Percentiles rank a stretch among this genome's conserved stretches.
phyloP scores from a whole-genome alignment of 768 basidiomycete genomes.

The Cyathus striatus region DNA sequence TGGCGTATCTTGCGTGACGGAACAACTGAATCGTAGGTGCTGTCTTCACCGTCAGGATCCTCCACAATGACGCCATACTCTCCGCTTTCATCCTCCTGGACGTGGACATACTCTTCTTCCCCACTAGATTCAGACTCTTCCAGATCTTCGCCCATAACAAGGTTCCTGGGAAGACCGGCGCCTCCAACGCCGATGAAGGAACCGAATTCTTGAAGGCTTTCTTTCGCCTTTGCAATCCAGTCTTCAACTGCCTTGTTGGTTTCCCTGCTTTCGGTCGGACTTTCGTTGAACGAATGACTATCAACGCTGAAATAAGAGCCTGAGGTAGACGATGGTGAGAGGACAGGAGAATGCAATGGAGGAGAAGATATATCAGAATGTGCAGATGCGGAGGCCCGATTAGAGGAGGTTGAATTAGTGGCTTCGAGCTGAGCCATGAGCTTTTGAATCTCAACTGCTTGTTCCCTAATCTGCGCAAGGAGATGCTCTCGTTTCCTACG shows the following conservation, averaged over 20 bases:
- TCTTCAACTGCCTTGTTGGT: conserved; percentile 57
- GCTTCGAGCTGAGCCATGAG: conserved; percentile 66
- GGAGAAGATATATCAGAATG: conserved; percentile 16
- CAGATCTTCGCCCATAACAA: conserved; percentile 42
- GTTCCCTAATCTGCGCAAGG: conserved; percentile 70
- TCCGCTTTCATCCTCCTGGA: conserved; percentile 21
- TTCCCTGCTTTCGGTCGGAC: conserved; percentile 8
- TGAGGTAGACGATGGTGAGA: conserved; percentile 27
- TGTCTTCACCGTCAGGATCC: conserved; percentile 34
- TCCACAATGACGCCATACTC: conserved; percentile 39
- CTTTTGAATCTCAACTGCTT: conserved; percentile 66
- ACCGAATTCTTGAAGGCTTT: conserved; percentile 64
- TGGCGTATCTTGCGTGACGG: conserved; percentile 19
- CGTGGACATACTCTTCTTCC: conserved; percentile 32
- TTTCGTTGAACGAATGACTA: conserved; percentile 12
- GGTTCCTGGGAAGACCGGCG: conserved; percentile 45
- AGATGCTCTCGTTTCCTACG: conserved; percentile 74
- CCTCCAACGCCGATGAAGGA: conserved; percentile 61
- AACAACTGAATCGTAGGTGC: conserved; percentile 10
- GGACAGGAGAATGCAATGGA: conserved; percentile 30
- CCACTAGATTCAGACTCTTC: conserved; percentile 35
- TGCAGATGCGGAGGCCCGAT: conserved; percentile 8
- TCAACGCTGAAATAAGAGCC: conserved; percentile 23
- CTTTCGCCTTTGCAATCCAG: conserved; percentile 74
- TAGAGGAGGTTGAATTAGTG: conserved; percentile 21